Percentiles rank a stretch among this genome's conserved stretches.
phyloP scores from a whole-genome alignment of 345 rosid genomes.

The Salix caprea region DNA sequence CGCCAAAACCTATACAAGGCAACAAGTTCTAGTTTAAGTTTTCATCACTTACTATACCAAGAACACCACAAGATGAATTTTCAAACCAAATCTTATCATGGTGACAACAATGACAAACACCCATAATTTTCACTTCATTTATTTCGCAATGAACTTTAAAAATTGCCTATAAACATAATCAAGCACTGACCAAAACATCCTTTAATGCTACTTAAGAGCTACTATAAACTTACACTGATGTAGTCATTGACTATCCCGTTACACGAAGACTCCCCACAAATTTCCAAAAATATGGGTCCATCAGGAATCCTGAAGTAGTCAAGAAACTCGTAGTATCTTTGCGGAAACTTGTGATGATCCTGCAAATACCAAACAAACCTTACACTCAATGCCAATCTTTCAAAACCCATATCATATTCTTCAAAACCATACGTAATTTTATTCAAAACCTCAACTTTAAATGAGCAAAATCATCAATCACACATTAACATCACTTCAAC shows the following conservation, averaged over 20 bases:
- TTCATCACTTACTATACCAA: background rate
- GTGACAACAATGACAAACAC: background rate
- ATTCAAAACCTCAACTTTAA: too few relatives aligned
- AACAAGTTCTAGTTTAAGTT: background rate
- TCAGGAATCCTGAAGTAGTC: conserved; percentile 59
- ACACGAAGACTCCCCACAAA: conserved; percentile 85
- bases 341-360: conserved; percentile 67
- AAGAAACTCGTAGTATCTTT: conserved; percentile 77
- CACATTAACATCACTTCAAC: too few relatives aligned
- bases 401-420: too few relatives aligned
- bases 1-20: conserved; percentile 58
- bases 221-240: conserved; percentile 38
- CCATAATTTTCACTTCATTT: background rate
- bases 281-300: conserved; percentile 73
- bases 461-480: too few relatives aligned
- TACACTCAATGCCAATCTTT: background rate
- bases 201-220: background rate
- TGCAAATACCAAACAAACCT: conserved; percentile 20
- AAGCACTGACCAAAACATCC: background rate
- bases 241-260: conserved; percentile 76
- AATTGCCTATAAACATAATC: background rate
- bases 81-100: background rate
- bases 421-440: too few relatives aligned
- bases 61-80: background rate
- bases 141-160: background rate